Evolutionary conservation across 78 protist genomes (phyloP).

Genomic region (Dictyostelium purpureum): DNA sequence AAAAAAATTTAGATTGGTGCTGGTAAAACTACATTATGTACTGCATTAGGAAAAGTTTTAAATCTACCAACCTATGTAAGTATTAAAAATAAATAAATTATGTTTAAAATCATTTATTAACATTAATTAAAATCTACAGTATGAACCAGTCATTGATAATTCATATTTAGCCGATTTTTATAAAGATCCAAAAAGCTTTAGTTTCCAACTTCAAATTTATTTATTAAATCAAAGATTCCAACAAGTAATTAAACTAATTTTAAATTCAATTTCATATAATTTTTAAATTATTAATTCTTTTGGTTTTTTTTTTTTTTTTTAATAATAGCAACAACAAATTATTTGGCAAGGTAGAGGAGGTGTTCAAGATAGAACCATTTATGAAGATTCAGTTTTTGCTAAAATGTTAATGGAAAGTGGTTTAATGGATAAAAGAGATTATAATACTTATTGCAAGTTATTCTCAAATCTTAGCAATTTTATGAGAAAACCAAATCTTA

Average conservation of each 20-base stretch:
- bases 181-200: slow-evolving; percentile 79
- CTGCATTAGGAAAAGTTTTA: slow-evolving; percentile 75
- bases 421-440: slow-evolving; percentile 80
- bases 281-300: background rate
- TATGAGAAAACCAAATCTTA: slow-evolving; percentile 87
- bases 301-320: background rate
- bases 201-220: slow-evolving; percentile 87
- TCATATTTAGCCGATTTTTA: slow-evolving; percentile 85
- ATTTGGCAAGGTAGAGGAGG: slow-evolving; percentile 81
- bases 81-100: background rate
- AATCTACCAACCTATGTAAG: slow-evolving; percentile 78
- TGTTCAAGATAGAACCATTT: slow-evolving; percentile 86
- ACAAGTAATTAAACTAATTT: slow-evolving; percentile 30
- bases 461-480: slow-evolving; percentile 86
- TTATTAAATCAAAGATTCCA: slow-evolving; percentile 84
- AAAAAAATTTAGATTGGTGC: slow-evolving; percentile 43
- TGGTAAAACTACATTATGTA: slow-evolving; percentile 70
- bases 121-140: background rate
- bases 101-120: no score
- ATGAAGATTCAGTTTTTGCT: slow-evolving; percentile 89
- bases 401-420: slow-evolving; percentile 83
- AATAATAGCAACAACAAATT: slow-evolving; percentile 51
- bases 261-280: no score
- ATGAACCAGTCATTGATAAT: slow-evolving; percentile 87
- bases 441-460: slow-evolving; percentile 78